Percentiles rank a stretch among this genome's conserved stretches.
These are phyloP conservation scores for Periglandula ipomoeae DNA, from an alignment of 2,329 filamentous ascomycete genomes.

Conservation along the genomic window DNA sequence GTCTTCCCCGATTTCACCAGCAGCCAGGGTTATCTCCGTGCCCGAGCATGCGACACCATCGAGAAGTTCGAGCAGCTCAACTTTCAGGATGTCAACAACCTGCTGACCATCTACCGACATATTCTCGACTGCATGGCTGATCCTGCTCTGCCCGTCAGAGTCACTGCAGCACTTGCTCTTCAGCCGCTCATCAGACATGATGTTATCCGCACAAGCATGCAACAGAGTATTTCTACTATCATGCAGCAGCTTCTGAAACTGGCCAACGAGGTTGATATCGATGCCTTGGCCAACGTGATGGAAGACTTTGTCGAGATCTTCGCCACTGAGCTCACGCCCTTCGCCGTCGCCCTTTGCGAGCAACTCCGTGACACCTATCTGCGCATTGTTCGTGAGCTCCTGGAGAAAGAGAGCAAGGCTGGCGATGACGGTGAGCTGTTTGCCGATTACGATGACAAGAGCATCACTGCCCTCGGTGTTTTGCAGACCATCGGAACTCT, in stretches of 20 bases:
- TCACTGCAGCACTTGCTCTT: conserved; percentile 86
- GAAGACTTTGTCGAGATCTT: conserved; percentile 99
- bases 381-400: conserved; percentile 80
- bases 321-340: conserved; percentile 90
- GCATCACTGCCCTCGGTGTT: conserved; percentile 91
- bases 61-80: conserved; percentile 97
- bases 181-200: conserved; percentile 95
- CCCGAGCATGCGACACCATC: conserved; percentile 90
- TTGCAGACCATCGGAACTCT: conserved; percentile 95
- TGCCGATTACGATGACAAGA: conserved; percentile 97
- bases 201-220: conserved; percentile 89
- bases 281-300: conserved; percentile 97
- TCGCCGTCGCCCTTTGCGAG: conserved; percentile 91
- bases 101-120: conserved; percentile 91
- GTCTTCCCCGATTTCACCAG: conserved; percentile 98
- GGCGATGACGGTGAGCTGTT: conserved; percentile 70
- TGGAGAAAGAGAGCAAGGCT: conserved; percentile 76
- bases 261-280: conserved; percentile 95
- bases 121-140: conserved; percentile 97
- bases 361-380: conserved; percentile 94
- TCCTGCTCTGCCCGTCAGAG: conserved; percentile 81
- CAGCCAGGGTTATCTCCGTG: conserved; percentile 82
- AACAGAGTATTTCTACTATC: conserved; percentile 94
- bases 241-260: conserved; percentile 98
- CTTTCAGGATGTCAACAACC: conserved; percentile 93